These are phyloP conservation scores for Thuidium tamariscinum DNA, from an alignment of 225 moss, liverwort and hornwort genomes.

Conservation along the genomic window DNA sequence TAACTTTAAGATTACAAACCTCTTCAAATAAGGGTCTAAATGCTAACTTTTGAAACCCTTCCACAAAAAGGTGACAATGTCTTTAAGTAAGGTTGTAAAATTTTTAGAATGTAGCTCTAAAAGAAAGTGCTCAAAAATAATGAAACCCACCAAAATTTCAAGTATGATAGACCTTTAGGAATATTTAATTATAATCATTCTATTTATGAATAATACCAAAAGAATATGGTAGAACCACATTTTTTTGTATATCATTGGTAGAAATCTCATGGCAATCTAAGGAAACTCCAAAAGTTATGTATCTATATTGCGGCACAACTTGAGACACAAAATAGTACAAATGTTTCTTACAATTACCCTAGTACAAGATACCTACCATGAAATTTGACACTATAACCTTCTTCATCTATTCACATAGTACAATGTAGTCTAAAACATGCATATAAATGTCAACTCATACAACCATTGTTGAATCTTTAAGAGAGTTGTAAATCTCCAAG, in stretches of 20 bases:
- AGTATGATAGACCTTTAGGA: fast-evolving
- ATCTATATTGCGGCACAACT: background rate
- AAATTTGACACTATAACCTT: background rate
- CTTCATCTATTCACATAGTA: background rate
- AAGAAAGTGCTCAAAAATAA: background rate
- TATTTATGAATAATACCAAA: background rate
- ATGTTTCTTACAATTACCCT: no score
- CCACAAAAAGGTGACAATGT: no score
- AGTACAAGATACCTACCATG: background rate
- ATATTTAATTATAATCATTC: background rate
- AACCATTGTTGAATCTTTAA: no score
- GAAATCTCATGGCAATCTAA: background rate
- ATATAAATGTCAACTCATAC: no score
- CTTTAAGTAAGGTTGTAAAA: background rate
- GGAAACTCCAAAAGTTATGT: background rate
- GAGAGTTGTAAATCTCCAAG: background rate
- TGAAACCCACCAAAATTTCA: background rate
- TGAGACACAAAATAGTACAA: no score
- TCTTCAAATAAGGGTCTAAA: no score
- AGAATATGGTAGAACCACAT: background rate
- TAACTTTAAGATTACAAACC: no score
- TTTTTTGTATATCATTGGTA: background rate
- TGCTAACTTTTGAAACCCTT: no score
- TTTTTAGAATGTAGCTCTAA: fast-evolving
- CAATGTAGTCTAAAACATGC: background rate